A percentile compares a stretch with the other conserved stretches of the same genome.
These are phyloP conservation scores for Hydnum rufescens DNA, from an alignment of 768 basidiomycete species.

Conservation along the genomic window DNA sequence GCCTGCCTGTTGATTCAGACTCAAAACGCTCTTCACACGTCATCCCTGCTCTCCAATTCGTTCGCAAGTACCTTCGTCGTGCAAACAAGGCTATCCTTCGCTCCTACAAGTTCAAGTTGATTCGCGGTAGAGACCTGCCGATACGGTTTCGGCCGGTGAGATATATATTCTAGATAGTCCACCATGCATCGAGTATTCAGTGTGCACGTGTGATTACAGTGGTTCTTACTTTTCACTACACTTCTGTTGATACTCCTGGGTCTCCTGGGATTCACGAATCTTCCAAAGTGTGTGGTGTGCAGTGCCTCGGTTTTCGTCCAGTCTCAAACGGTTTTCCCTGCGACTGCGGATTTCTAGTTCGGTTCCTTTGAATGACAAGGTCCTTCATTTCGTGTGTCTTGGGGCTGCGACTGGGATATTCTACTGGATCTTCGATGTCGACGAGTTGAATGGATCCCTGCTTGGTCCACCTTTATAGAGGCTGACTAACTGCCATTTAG, in stretches of 20 bases:
- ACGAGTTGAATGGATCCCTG: constrained; percentile 34
- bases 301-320: too few species aligned
- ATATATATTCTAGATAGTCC: not conserved
- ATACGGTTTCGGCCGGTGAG: constrained; percentile 1
- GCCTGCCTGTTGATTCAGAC: not conserved
- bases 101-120: not conserved
- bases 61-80: not conserved
- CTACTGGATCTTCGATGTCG: constrained; percentile 75
- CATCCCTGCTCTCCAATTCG: not conserved
- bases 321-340: not conserved
- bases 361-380: constrained; percentile 57
- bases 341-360: constrained; percentile 10
- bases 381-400: constrained; percentile 64
- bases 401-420: constrained; percentile 56
- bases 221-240: constrained; percentile 59
- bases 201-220: constrained; percentile 24
- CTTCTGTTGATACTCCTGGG: constrained; percentile 50
- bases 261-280: constrained; percentile 59
- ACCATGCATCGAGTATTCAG: not conserved
- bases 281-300: too few species aligned
- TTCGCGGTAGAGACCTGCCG: not conserved
- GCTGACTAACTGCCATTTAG: constrained; percentile 24
- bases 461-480: not conserved
- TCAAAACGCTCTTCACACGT: not conserved
- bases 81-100: not conserved